A percentile compares a stretch with the other conserved stretches of the same genome.
Conservation (phyloP, 1,284 basidiomycete genomes). For the Rhodotorula sp. region DNA sequence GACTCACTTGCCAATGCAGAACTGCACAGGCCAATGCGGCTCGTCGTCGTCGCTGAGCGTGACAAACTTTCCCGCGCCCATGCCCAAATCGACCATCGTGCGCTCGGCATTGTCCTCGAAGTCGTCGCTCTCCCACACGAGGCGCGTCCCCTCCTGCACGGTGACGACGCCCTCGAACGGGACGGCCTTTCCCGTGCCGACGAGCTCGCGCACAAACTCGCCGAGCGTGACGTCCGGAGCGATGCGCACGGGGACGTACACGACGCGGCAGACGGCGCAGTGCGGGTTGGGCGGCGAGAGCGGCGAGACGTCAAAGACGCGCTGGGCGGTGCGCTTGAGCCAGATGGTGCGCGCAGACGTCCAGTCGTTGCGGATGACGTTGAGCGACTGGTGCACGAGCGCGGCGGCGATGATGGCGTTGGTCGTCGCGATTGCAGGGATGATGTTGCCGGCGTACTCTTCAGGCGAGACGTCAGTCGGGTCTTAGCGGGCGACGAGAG, state of each 20-base stretch:
- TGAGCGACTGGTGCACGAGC: slow-evolving; percentile 87
- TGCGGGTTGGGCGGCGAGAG: slow-evolving; percentile 66
- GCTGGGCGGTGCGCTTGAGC: slow-evolving; percentile 45
- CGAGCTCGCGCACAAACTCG: slow-evolving; percentile 67
- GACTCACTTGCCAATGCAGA: slow-evolving; percentile 52
- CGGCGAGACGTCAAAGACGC: slow-evolving; percentile 54
- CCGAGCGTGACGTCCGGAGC: slow-evolving; percentile 70
- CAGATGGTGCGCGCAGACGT: slow-evolving; percentile 49
- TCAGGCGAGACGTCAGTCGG: slow-evolving; percentile 9
- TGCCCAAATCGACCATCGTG: slow-evolving; percentile 70
- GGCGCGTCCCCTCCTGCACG: slow-evolving; percentile 78
- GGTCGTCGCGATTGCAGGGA: slow-evolving; percentile 97
- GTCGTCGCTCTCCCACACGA: slow-evolving; percentile 79
- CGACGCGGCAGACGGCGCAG: slow-evolving; percentile 84
- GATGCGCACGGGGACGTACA: slow-evolving; percentile 72
- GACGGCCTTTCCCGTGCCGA: slow-evolving; percentile 45
- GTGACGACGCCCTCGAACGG: slow-evolving; percentile 63
- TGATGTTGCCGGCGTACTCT: slow-evolving; percentile 99
- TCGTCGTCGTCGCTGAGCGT: slow-evolving; percentile 85
- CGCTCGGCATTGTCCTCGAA: slow-evolving; percentile 79
- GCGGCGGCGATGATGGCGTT: slow-evolving; percentile 96
- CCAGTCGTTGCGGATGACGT: slow-evolving; percentile 60
- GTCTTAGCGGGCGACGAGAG: background rate
- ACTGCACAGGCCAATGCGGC: slow-evolving; percentile 70
- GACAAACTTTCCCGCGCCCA: slow-evolving; percentile 75